A percentile compares a stretch with the other conserved stretches of the same genome.
These are phyloP conservation scores for Firmiana major DNA, from an alignment of 345 rosid genomes.

Conservation along the genomic window DNA sequence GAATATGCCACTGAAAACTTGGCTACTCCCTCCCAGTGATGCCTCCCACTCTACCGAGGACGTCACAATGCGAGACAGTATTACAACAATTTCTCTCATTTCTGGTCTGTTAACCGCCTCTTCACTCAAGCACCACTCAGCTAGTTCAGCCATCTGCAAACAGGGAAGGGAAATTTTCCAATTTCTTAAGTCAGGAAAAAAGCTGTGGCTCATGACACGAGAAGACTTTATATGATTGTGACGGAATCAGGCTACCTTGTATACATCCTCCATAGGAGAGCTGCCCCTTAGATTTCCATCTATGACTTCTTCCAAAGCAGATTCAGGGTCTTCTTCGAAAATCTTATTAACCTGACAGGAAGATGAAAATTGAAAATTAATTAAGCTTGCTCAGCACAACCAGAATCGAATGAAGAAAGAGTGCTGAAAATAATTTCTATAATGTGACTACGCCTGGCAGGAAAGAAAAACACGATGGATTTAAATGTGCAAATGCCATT, in stretches of 20 bases:
- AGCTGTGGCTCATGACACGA: neutral
- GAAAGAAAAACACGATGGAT: no score
- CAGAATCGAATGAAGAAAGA: neutral
- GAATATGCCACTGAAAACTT: slow-evolving; percentile 50
- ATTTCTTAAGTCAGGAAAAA: neutral
- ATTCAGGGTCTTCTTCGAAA: slow-evolving; percentile 38
- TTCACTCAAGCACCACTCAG: slow-evolving; percentile 52
- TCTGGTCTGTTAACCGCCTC: slow-evolving; percentile 49
- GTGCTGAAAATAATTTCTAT: neutral
- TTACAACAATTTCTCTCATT: slow-evolving; percentile 45
- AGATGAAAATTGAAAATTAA: neutral
- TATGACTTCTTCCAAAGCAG: slow-evolving; percentile 38
- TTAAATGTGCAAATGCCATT: neutral
- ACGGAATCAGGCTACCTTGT: slow-evolving; percentile 32
- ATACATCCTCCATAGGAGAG: slow-evolving; percentile 46
- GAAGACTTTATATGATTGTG: neutral
- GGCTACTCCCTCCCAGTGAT: slow-evolving; percentile 54
- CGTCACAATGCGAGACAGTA: slow-evolving; percentile 30
- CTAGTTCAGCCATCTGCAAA: slow-evolving; percentile 53
- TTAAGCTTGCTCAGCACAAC: neutral
- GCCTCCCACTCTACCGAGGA: slow-evolving; percentile 65
- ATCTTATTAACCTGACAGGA: slow-evolving; percentile 34
- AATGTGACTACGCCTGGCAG: no score
- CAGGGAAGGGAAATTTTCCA: neutral
- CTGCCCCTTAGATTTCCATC: slow-evolving; percentile 43